Evolutionary conservation across 2,329 filamentous ascomycete species (phyloP), one percentile per base, ranked within the genome.

Genomic region (Penicillium sp.): DNA sequence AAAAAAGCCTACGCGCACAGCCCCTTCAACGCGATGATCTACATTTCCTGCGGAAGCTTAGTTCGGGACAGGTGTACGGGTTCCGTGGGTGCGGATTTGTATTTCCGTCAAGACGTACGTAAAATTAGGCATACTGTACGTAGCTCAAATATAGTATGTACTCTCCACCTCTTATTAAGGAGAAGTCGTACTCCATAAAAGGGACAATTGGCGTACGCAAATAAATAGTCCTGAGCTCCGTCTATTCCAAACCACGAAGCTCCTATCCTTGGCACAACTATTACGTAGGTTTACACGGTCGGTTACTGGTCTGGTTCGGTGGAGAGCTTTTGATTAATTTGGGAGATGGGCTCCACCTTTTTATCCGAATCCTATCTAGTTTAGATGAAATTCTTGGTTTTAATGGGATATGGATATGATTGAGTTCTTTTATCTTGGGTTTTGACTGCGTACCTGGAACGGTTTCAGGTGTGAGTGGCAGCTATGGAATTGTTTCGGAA

Each of bases 1-100:
- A 26, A 20, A 23, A 51, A 53, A 51, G 46, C 49, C n/a, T 18
- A 3, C n/a, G 33, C 54, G 56, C 56, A 58, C 53, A 42, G 56
- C 50, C 56, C 50, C 51, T 26, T 47, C 44, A 8, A 40, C 29
- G 20, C 12, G 40, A 46, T 50, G 56, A 58, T 58, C 56, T 49
- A 49, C 45, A 35, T 42, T 27, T 45, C 40, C 26, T 35, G 22
- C n/a, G 15, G 44, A 53, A 53, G 54, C 50, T 56, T 49, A 29
- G 37, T n/a, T 27, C 31, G 20, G 27, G 45, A 31, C 27, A 18
- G 14, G 14, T 29, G 45, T 35, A 20, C 18, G 44, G 14, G 27
- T 33, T 12, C 45, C 45, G 22, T 48, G 43, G 25, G 26, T 20
- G 14, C 22, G 45, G 45, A 15, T 26, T 25, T 35, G 44, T n/a